These are phyloP conservation scores for Linnemannia zychae DNA, from an alignment of 192 early-diverging fungal genomes.

Conservation along the genomic window DNA sequence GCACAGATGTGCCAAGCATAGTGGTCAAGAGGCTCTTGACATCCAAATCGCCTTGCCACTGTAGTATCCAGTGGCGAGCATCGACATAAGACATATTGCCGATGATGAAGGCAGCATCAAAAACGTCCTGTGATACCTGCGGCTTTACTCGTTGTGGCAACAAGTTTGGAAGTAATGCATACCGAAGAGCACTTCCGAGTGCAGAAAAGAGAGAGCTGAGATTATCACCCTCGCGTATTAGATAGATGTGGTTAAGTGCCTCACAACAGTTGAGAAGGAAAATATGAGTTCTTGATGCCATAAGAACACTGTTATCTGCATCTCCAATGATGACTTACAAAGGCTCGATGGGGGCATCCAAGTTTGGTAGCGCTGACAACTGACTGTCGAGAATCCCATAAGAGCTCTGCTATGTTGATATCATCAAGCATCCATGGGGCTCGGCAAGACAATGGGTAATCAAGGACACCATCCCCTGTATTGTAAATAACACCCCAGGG, in stretches of 20 bases:
- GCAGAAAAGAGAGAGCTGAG: conserved; percentile 10
- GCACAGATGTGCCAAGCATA: conserved; percentile 14
- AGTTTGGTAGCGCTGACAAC: conserved; percentile 5
- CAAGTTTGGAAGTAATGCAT: background rate
- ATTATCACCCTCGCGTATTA: background rate
- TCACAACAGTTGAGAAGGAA: background rate
- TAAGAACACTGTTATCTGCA: background rate
- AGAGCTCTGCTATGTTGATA: conserved; percentile 6
- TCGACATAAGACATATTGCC: conserved; percentile 10
- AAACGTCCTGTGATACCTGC: background rate
- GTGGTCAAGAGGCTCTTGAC: conserved; percentile 4
- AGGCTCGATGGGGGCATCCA: background rate
- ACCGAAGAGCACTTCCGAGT: conserved; percentile 5
- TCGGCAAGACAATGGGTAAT: conserved; percentile 10
- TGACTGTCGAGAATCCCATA: conserved; percentile 19
- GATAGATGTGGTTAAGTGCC: background rate
- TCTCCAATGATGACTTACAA: background rate
- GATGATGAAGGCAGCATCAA: conserved; percentile 6
- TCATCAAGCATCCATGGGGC: conserved; percentile 2
- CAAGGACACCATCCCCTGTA: no score
- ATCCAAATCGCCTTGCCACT: conserved; percentile 6
- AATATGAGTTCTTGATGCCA: background rate
- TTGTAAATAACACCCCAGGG: no score
- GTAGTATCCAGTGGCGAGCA: conserved; percentile 15
- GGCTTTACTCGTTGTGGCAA: background rate